Evolutionary conservation across 371 early-diverging fungal genomes (phyloP).

Genomic region (Actinomortierella ambigua): DNA sequence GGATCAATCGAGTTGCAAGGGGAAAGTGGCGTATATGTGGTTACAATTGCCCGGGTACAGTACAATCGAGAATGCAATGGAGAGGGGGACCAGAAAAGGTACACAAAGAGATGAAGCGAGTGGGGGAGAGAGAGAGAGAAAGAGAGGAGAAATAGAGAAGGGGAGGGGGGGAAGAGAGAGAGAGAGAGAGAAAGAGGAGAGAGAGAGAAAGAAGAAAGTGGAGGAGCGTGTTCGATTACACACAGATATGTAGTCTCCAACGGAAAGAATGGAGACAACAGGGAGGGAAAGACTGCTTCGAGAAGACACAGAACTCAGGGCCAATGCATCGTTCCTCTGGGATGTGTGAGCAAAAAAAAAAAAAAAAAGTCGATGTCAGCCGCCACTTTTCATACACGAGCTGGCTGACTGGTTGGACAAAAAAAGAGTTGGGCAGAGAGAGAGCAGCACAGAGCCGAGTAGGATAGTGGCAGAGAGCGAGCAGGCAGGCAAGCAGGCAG

Average conservation of each 20-base stretch:
- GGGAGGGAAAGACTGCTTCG: neutral
- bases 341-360: neutral
- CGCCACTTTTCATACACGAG: too few species aligned
- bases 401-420: too few species aligned
- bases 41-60: too few species aligned
- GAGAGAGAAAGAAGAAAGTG: neutral
- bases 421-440: too few species aligned
- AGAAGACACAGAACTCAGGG: neutral
- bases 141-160: neutral
- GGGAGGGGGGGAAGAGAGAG: neutral
- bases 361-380: neutral
- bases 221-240: neutral
- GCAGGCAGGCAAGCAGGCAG: too few species aligned
- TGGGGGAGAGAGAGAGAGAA: neutral
- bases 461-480: too few species aligned
- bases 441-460: too few species aligned
- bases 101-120: neutral
- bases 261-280: neutral
- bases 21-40: too few species aligned
- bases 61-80: too few species aligned
- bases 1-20: too few species aligned
- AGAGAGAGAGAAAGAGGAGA: neutral
- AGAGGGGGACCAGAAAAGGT: neutral
- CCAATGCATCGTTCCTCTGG: neutral
- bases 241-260: neutral